Evolutionary conservation across 2,329 filamentous ascomycete genomes (phyloP), one percentile per base, ranked within the genome.

Genomic region (Fusarium haematococcum): DNA sequence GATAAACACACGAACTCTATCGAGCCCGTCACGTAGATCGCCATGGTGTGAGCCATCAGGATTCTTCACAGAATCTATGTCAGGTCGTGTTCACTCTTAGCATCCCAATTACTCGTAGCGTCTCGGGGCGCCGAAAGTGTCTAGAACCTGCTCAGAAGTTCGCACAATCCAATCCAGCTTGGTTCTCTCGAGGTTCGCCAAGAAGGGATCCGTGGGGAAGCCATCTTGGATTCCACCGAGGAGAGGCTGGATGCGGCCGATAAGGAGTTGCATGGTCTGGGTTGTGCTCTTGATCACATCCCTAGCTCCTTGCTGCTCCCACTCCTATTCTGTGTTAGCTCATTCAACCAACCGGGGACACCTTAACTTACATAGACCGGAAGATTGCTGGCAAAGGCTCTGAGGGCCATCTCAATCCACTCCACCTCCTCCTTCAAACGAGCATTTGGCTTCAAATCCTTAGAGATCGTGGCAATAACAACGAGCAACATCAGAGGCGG

Each of bases 401-500:
- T 82, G n/a, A 92, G 83, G 43, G 91, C 87, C 76, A 88, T 85
- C 78, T 92, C 90, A 45, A 92, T 85, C 89, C 91, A 91, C 25
- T 84, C 84, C 63, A 92, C 82, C 80, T 90, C 90, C 77, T 90
- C 86, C 58, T 86, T 84, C 61, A 92, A 81, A 54, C 86, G 83
- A 13, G 85, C 83, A 45, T 87, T 88, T 6, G 85, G 84, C 67
- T 86, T 86, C 54, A 93, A 82, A 50, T 91, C 86, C 76, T 90
- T 86, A 39, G 89, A 89, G 64, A 93, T 87, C 9, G 90, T 91
- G 27, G 91, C 90, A 63, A 90, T 90, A 43, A 92, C 88, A 1
- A 91, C 92, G 56, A 93, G 85, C 23, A 91, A 84, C 61, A 93
- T 86, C 23, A 93, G 84, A 20, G 90, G 88, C 57, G 89, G 90